Base-by-base conservation (phyloP, 805 yeast species). In the Priceomyces carsonii region DNA sequence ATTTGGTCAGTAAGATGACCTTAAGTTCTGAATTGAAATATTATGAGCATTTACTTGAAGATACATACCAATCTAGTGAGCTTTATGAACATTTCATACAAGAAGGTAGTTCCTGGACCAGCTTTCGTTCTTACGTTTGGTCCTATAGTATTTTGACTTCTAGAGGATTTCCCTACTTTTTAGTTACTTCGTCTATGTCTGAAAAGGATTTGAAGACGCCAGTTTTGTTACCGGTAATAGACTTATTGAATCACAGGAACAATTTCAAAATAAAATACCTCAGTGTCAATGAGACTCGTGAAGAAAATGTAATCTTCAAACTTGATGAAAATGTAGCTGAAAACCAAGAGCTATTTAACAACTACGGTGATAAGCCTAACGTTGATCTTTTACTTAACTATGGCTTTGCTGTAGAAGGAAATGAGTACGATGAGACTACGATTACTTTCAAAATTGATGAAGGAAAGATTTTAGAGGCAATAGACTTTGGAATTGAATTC, bases 121-220 rank as follows among this genome's bases (percentile, higher is more conserved):
- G 36, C 27, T 37, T 32, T 26, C 22, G 23, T 19, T 24, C 18
- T 28, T 37, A 37, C 15, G 28, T 37, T 22, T 37, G 40, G 40
- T 27, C 40, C 3, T 32, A 27, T 28, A 26, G 36, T 32, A 32
- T 37, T 27, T 26, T 32, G 16, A 23, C 33, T 18, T 37, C 40
- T 10, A 37, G 40, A 28, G 40, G 40, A 12, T 32, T 37, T 32
- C 40, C 40, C 8, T 32, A 28, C 29, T 13, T 37, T 5, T 37
- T 37, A 19, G 8, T 22, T 4, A n/a, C 24, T 14, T 15, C 22
- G 8, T 29, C 23, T 4, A 21, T 13, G 14, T 8, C 29, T 9
- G 27, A 18, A 20, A 26, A 16, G 5, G 23, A 28, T 13, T 13
- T 37, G 6, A 24, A 16, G 13, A 37, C 23, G 9, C 36, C 36